Conservation (phyloP, 2,329 filamentous ascomycete species). For the Fusarium praegraminearum region DNA sequence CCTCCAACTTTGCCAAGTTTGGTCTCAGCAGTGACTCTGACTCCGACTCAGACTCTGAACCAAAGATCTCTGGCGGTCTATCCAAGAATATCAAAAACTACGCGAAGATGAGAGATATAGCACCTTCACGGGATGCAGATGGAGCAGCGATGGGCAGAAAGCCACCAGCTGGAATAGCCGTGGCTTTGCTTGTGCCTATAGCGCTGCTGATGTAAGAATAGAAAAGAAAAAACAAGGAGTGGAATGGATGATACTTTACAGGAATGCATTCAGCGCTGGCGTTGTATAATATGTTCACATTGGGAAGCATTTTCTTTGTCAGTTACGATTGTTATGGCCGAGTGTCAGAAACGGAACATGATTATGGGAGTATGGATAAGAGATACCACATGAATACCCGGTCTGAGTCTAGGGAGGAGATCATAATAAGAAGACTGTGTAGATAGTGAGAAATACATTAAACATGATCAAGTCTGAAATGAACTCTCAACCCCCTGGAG, state of each 20-base stretch:
- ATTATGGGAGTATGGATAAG: not conserved
- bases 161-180: slow-evolving; percentile 12
- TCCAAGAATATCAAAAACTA: slow-evolving; percentile 17
- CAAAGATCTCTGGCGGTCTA: not conserved
- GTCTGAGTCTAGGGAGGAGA: not conserved
- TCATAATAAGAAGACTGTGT: slow-evolving; percentile 11
- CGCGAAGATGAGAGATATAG: slow-evolving; percentile 21
- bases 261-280: slow-evolving; percentile 28
- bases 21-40: slow-evolving; percentile 6
- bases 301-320: slow-evolving; percentile 17
- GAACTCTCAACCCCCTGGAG: too few relatives aligned
- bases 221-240: not conserved
- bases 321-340: slow-evolving; percentile 21
- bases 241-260: not conserved
- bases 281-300: slow-evolving; percentile 19
- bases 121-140: slow-evolving; percentile 18
- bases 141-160: slow-evolving; percentile 12
- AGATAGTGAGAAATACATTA: slow-evolving; percentile 3
- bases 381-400: slow-evolving; percentile 8
- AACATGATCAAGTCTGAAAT: not conserved
- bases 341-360: not conserved
- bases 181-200: slow-evolving; percentile 33
- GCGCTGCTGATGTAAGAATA: slow-evolving; percentile 26
- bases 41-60: not conserved
- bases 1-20: slow-evolving; percentile 23